Evolutionary conservation across 169 alveolate genomes (phyloP).

Genomic region (Perkinsus olseni): DNA sequence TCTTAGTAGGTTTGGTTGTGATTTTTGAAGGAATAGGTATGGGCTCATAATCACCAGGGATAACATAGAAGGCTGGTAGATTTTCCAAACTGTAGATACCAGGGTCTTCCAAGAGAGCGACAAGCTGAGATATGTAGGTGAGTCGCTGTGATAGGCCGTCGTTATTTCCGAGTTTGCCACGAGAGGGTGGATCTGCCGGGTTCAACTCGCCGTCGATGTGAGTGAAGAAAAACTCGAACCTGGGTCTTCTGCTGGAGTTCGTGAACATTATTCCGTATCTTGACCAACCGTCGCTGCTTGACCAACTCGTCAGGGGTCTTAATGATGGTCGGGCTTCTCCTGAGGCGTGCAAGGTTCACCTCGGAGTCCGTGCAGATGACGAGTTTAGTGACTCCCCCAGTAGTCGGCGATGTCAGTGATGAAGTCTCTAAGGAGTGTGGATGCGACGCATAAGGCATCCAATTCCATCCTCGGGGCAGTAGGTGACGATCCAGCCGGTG

Average conservation of each 20-base stretch:
- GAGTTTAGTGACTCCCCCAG: not conserved
- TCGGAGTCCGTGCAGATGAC: not conserved
- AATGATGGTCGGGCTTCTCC: not conserved
- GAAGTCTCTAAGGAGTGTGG: not conserved
- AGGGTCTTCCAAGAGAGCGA: not conserved
- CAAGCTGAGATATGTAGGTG: not conserved
- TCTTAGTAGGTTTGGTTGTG: not conserved
- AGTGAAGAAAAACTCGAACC: not conserved
- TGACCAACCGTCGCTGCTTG: not conserved
- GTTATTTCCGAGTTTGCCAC: not conserved
- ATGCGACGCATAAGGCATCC: not conserved
- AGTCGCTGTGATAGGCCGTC: too few relatives aligned
- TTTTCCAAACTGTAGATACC: not conserved
- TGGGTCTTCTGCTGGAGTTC: not conserved
- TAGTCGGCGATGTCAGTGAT: not conserved
- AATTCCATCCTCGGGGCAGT: not conserved
- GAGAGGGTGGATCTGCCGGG: not conserved
- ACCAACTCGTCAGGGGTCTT: not conserved
- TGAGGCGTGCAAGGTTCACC: not conserved
- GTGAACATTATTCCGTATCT: too few relatives aligned
- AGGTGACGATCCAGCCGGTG: not conserved
- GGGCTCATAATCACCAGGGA: not conserved
- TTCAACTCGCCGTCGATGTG: not conserved
- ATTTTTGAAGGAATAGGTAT: not conserved
- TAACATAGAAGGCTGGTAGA: not conserved